These are phyloP conservation scores for Diaporthe sp. DNA, from an alignment of 2,329 filamentous ascomycete species.

Conservation along the genomic window DNA sequence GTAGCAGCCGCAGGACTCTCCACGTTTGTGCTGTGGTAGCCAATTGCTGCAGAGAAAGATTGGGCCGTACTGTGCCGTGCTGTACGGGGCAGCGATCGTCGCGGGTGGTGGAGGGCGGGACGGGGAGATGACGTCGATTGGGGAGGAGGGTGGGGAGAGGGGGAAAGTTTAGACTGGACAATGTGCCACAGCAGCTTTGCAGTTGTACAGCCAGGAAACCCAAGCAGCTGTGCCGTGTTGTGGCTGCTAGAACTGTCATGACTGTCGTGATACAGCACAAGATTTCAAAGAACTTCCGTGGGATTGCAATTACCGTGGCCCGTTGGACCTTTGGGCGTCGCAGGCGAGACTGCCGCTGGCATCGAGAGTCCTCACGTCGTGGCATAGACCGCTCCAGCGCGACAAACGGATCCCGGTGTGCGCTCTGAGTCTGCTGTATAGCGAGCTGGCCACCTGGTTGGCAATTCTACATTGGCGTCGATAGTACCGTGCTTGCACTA, in stretches of 20 bases:
- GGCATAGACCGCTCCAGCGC: background rate
- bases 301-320: background rate
- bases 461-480: background rate
- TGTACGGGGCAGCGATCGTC: constrained; percentile 23
- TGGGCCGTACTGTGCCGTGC: constrained; percentile 24
- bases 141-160: background rate
- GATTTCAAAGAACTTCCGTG: background rate
- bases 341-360: background rate
- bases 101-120: constrained; percentile 4
- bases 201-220: constrained; percentile 14
- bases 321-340: background rate
- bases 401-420: background rate
- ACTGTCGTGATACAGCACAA: background rate
- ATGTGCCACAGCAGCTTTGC: constrained; percentile 11
- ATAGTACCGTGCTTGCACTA: background rate
- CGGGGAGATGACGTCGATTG: constrained; percentile 15
- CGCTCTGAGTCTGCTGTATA: background rate
- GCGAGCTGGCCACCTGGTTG: background rate
- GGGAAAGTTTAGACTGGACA: background rate
- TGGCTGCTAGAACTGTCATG: background rate
- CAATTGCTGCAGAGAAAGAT: constrained; percentile 6
- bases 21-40: constrained; percentile 15
- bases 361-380: background rate
- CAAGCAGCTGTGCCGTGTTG: constrained; percentile 21
- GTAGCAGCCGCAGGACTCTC: constrained; percentile 34